A percentile compares a stretch with the other conserved stretches of the same genome.
These are phyloP conservation scores for Vanderwaltozyma polyspora DNA, from an alignment of 805 yeast genomes.

Conservation along the genomic window DNA sequence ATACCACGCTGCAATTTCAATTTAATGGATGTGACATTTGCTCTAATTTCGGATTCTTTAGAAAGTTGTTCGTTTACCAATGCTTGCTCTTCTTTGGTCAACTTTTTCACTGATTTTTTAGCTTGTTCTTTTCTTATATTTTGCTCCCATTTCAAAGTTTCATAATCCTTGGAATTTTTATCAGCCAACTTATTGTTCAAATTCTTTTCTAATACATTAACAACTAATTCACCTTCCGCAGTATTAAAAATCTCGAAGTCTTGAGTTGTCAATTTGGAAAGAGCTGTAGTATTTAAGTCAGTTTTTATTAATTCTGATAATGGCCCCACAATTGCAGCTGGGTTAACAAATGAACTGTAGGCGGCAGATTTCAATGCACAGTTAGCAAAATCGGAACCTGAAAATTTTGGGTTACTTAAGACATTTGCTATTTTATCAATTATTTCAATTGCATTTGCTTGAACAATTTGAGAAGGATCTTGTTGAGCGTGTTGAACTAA, in stretches of 20 bases:
- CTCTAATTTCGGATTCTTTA: conserved; percentile 50
- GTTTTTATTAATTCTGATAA: conserved; percentile 33
- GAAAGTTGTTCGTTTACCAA: conserved; percentile 50
- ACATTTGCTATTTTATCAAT: conserved; percentile 12
- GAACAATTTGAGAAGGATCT: conserved; percentile 56
- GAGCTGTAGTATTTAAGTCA: conserved; percentile 31
- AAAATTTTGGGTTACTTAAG: conserved; percentile 8
- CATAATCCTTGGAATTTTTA: conserved; percentile 76
- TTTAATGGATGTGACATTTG: conserved; percentile 30
- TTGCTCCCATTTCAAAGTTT: conserved; percentile 83
- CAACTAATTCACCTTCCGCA: conserved; percentile 56
- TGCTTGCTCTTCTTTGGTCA: conserved; percentile 66
- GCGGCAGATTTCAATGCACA: conserved; percentile 43
- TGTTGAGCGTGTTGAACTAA: conserved; percentile 45
- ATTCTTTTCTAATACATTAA: conserved; percentile 44
- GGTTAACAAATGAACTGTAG: conserved; percentile 45
- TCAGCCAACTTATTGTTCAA: conserved; percentile 38
- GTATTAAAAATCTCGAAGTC: conserved; percentile 58
- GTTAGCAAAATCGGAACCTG: conserved; percentile 26
- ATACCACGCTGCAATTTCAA: conserved; percentile 38
- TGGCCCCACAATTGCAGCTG: conserved; percentile 43
- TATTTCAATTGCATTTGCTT: conserved; percentile 17
- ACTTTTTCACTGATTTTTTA: conserved; percentile 39
- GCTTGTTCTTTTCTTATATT: conserved; percentile 65
- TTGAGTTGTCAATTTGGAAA: conserved; percentile 35